Conservation (phyloP, 164 flowering plant species). For the Nelumbo lutea region DNA sequence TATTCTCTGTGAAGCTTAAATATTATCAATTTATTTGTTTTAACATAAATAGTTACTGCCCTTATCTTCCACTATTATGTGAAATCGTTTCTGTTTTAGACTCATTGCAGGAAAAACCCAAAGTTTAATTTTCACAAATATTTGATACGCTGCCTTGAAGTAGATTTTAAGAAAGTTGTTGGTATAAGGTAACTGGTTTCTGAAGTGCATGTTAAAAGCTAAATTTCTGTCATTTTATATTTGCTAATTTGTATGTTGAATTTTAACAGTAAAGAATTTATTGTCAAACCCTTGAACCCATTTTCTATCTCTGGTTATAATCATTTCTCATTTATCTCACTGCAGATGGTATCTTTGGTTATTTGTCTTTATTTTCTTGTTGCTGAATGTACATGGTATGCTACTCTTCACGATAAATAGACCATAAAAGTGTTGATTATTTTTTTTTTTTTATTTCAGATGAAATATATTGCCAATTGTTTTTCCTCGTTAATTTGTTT, state of each 20-base stretch:
- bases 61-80: no score
- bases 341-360: slow-evolving; percentile 79
- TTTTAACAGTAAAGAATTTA: not conserved
- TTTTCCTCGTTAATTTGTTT: not conserved
- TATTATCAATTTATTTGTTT: no score
- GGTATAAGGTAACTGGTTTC: slow-evolving; percentile 57
- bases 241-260: not conserved
- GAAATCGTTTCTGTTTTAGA: no score
- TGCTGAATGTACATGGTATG: slow-evolving; percentile 74
- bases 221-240: not conserved
- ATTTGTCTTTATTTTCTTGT: slow-evolving; percentile 76
- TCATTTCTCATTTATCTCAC: not conserved
- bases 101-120: slow-evolving; percentile 10
- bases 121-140: slow-evolving; percentile 65
- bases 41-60: no score
- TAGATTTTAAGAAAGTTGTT: slow-evolving; percentile 67
- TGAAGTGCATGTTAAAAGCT: not conserved
- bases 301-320: not conserved
- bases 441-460: not conserved
- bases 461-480: not conserved
- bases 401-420: not conserved
- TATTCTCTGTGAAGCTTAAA: not conserved
- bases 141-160: slow-evolving; percentile 61
- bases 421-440: not conserved
- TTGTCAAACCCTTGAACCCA: not conserved